phyloP scores from a whole-genome alignment of 2,329 filamentous ascomycete genomes.

The Torrubiellomyces zombiae region DNA sequence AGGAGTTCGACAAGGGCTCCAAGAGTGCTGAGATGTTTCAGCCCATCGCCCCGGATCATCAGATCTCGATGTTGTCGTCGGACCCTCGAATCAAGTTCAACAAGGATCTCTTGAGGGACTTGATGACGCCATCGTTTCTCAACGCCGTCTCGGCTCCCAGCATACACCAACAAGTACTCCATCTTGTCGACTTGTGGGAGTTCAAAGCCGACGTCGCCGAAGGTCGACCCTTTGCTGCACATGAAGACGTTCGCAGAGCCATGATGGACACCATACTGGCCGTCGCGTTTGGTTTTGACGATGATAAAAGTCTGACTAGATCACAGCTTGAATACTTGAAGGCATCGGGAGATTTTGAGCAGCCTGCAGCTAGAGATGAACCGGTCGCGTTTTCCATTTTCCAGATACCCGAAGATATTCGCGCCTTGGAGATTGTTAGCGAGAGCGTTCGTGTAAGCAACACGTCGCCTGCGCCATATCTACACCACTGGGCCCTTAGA shows the following conservation, averaged over 20 bases:
- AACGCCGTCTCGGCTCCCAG: constrained; percentile 11
- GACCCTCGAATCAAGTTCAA: constrained; percentile 13
- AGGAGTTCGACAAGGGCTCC: constrained; percentile 2
- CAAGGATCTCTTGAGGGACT: constrained; percentile 11
- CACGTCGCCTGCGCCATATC: constrained; percentile 4
- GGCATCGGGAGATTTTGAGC: no score
- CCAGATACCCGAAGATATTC: no score
- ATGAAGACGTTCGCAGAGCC: constrained; percentile 12
- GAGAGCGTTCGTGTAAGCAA: neutral
- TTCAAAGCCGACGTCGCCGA: constrained; percentile 10
- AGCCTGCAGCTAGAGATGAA: no score
- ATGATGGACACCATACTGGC: constrained; percentile 16
- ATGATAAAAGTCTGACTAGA: no score
- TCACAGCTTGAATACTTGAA: no score
- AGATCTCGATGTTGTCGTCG: constrained; percentile 10
- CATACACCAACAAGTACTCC: constrained; percentile 12
- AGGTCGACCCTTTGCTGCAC: constrained; percentile 13
- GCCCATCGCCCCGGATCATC: constrained; percentile 8
- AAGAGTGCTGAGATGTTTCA: neutral
- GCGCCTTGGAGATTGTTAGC: neutral
- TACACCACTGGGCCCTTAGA: constrained; percentile 12
- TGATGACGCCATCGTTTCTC: constrained; percentile 15
- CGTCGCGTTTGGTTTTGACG: no score
- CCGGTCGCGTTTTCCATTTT: no score
- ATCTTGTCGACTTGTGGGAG: constrained; percentile 15